Base-by-base conservation (phyloP, 2,329 filamentous ascomycete genomes). In the Fusarium succisae region DNA sequence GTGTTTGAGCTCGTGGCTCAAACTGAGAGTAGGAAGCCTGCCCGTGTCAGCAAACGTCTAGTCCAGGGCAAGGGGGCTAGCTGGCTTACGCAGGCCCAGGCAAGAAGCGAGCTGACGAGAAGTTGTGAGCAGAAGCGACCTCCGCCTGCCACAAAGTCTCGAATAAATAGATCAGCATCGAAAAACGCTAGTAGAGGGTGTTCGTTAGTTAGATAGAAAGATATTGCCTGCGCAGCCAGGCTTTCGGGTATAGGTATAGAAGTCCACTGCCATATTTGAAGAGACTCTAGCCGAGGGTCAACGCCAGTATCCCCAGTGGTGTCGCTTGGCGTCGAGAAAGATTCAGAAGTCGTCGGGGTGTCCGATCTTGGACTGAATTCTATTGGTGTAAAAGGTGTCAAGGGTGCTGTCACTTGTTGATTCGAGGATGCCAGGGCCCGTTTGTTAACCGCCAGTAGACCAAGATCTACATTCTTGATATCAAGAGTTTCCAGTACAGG, bases 261-360 rank as follows among this genome's bases (percentile, higher is more conserved):
- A 9, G 67, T 71, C 69, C 69, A 71, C n/a, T 70, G 50, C 55
- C 67, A 55, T 35, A 71, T 54, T 22, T 44, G 51, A 5, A 70
- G 22, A 20, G 45, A 30, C 0, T 70, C 67, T 0, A 71, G 2
- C 12, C 67, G 26, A 11, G 56, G 41, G 13, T 70, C 68, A 2
- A 56, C 4, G 1, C 12, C 18, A 44, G 6, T 22, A 12, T 62
- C 61, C 8, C 60, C 61, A 3, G 39, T 38, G 2, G 50, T 30
- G 6, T 66, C 61, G 20, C 61, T 56, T 5, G 67, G 44, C 0
- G 68, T 47, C 0, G 61, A 66, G 2, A 28, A 60, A 0, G 54
- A 24, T 3, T 56, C 67, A 12, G 61, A 45, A 6, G 44, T 55
- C 10, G 48, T 44, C 2, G 68, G 48, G 3, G 61, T 55, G 1